Percentiles rank a stretch among this genome's conserved stretches.
Evolutionary conservation across 371 early-diverging fungal species (phyloP).

Genomic region (Dinochytrium kinnereticum): DNA sequence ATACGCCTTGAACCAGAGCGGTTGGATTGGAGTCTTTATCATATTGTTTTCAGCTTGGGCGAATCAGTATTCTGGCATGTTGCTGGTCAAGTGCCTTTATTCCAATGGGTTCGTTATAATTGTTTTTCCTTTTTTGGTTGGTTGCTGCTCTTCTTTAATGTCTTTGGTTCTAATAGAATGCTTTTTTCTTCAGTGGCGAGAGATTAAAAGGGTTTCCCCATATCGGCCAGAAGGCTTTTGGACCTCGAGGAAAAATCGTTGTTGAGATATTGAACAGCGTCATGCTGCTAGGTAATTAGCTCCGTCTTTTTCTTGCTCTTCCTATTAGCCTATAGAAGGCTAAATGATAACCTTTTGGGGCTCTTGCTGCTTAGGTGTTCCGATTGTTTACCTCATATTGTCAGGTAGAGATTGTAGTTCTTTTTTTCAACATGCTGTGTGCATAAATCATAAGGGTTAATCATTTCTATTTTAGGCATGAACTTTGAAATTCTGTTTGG

Average conservation of each 20-base stretch:
- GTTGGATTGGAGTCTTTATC: conserved; percentile 80
- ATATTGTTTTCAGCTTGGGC: conserved; percentile 76
- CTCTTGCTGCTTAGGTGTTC: conserved; percentile 71
- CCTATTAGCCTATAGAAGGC: too few relatives aligned
- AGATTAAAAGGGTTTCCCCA: conserved; percentile 41
- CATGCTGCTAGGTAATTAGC: conserved; percentile 35
- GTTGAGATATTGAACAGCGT: conserved; percentile 40
- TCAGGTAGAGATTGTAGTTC: conserved; percentile 55
- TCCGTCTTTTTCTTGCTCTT: too few relatives aligned
- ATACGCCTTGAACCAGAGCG: conserved; percentile 76
- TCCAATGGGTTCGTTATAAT: conserved; percentile 51
- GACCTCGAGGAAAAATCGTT: conserved; percentile 26
- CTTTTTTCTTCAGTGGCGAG: not conserved
- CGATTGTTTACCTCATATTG: conserved; percentile 78
- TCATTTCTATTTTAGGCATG: conserved; percentile 34
- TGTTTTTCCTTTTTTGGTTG: not conserved
- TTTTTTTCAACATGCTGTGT: too few relatives aligned
- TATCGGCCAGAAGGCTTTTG: conserved; percentile 41
- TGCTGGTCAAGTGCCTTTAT: conserved; percentile 77
- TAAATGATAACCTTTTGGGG: too few relatives aligned
- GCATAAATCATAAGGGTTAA: too few relatives aligned
- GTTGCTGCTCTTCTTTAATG: too few relatives aligned
- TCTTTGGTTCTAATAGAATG: too few relatives aligned
- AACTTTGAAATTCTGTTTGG: conserved; percentile 38
- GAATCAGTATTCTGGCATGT: conserved; percentile 71